A percentile compares a stretch with the other conserved stretches of the same genome.
phyloP scores from a whole-genome alignment of 2,329 filamentous ascomycete species.

The Pseudopyrenochaeta lycopersici region DNA sequence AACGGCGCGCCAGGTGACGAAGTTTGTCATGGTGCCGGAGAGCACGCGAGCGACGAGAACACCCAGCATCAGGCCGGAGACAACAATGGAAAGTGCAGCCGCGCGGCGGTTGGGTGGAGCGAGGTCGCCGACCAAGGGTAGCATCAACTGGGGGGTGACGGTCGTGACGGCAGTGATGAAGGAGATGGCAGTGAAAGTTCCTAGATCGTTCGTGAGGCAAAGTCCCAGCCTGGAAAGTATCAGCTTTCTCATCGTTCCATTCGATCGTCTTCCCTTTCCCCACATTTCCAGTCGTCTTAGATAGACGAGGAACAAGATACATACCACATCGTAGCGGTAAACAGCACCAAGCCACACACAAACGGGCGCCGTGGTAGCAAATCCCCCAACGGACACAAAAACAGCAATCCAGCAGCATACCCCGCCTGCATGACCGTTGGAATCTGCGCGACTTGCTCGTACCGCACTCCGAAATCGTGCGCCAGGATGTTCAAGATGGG shows the following conservation, averaged over 20 bases:
- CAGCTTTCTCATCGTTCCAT: too few relatives aligned
- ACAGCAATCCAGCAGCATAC: slow-evolving; percentile 76
- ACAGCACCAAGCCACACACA: slow-evolving; percentile 71
- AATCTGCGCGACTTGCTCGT: slow-evolving; percentile 72
- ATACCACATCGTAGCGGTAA: slow-evolving; percentile 73
- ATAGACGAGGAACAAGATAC: slow-evolving; percentile 28
- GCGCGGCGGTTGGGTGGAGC: slow-evolving; percentile 74
- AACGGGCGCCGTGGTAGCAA: slow-evolving; percentile 72
- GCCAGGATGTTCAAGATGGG: slow-evolving; percentile 81
- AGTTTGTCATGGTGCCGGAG: slow-evolving; percentile 78
- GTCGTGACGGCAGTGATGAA: slow-evolving; percentile 81
- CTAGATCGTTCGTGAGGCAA: slow-evolving; percentile 72
- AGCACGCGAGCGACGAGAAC: slow-evolving; percentile 79
- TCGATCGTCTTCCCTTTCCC: too few relatives aligned
- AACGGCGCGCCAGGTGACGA: slow-evolving; percentile 76
- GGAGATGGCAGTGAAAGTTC: slow-evolving; percentile 72
- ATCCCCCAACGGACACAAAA: slow-evolving; percentile 80
- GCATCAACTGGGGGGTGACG: slow-evolving; percentile 78
- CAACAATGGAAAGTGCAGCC: slow-evolving; percentile 75
- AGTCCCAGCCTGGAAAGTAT: slow-evolving; percentile 63
- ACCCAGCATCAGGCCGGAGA: slow-evolving; percentile 77
- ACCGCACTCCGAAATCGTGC: slow-evolving; percentile 72
- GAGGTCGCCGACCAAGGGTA: slow-evolving; percentile 81
- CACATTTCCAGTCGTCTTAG: too few relatives aligned
- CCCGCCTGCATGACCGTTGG: slow-evolving; percentile 82